A percentile compares a stretch with the other conserved stretches of the same genome.
phyloP scores from a whole-genome alignment of 148 eudicot genomes.

The Cornus kousa region DNA sequence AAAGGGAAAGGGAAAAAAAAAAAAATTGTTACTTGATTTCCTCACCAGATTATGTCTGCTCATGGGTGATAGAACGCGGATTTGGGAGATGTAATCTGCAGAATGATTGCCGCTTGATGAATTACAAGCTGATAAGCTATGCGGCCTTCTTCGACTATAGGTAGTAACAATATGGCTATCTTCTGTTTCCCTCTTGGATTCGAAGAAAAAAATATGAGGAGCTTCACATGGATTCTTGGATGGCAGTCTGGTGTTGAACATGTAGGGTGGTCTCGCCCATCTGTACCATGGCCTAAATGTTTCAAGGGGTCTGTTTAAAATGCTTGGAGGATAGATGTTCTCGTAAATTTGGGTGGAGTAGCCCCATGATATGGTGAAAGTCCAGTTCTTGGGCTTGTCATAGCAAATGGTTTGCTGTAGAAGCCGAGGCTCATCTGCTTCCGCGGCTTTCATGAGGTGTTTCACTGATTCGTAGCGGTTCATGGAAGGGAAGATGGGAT shows the following conservation, averaged over 20 bases:
- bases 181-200: constrained; percentile 23
- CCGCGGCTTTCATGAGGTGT: constrained; percentile 53
- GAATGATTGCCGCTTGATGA: constrained; percentile 7
- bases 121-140: constrained; percentile 25
- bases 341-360: constrained; percentile 55
- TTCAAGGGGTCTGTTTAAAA: constrained; percentile 44
- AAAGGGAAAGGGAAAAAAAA: background rate
- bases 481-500: constrained; percentile 57
- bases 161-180: constrained; percentile 26
- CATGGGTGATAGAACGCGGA: constrained; percentile 46
- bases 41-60: constrained; percentile 37
- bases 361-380: constrained; percentile 66
- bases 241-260: constrained; percentile 51
- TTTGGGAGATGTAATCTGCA: constrained; percentile 26
- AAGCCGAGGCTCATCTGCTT: constrained; percentile 37
- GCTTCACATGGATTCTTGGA: constrained; percentile 41
- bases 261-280: constrained; percentile 28
- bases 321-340: constrained; percentile 35
- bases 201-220: constrained; percentile 52
- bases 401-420: constrained; percentile 70
- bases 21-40: background rate
- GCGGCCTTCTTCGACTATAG: constrained; percentile 30
- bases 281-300: constrained; percentile 56
- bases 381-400: constrained; percentile 38
- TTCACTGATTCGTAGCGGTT: constrained; percentile 33